Conservation (phyloP, 768 basidiomycete species). For the Lactarius sanguifluus region DNA sequence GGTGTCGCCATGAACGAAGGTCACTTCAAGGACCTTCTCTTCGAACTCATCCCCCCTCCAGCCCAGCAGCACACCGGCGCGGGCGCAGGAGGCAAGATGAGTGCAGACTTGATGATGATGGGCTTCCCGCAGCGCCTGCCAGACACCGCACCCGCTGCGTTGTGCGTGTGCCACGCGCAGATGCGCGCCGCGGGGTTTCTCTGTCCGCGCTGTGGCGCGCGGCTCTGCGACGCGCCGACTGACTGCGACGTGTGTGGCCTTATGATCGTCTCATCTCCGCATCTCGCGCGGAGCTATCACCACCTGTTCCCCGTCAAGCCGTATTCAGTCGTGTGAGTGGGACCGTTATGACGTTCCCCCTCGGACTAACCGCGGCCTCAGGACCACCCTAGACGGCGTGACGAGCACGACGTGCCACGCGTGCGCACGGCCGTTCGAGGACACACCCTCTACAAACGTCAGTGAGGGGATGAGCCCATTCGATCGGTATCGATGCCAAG, state of each 20-base stretch:
- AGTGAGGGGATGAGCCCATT: constrained; percentile 76
- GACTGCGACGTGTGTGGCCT: constrained; percentile 97
- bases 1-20: constrained; percentile 99
- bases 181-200: constrained; percentile 92
- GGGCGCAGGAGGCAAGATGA: constrained; percentile 47
- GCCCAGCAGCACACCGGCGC: constrained; percentile 63
- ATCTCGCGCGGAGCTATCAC: constrained; percentile 93
- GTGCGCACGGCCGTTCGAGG: constrained; percentile 72
- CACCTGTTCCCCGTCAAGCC: constrained; percentile 93
- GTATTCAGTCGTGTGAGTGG: constrained; percentile 76
- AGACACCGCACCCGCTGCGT: constrained; percentile 72
- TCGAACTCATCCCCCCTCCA: constrained; percentile 94
- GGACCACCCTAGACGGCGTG: constrained; percentile 42
- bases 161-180: constrained; percentile 93
- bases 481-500: constrained; percentile 86
- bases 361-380: constrained; percentile 28
- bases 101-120: constrained; percentile 97
- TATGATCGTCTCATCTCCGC: constrained; percentile 97
- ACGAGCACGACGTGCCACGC: constrained; percentile 61
- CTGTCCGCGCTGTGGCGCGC: constrained; percentile 89
- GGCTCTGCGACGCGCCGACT: constrained; percentile 97
- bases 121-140: constrained; percentile 95
- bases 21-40: constrained; percentile 92
- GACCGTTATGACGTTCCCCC: not conserved
- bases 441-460: constrained; percentile 37